Conservation (phyloP, 108 stramenopile species). For the Mediolabrus comicus region DNA sequence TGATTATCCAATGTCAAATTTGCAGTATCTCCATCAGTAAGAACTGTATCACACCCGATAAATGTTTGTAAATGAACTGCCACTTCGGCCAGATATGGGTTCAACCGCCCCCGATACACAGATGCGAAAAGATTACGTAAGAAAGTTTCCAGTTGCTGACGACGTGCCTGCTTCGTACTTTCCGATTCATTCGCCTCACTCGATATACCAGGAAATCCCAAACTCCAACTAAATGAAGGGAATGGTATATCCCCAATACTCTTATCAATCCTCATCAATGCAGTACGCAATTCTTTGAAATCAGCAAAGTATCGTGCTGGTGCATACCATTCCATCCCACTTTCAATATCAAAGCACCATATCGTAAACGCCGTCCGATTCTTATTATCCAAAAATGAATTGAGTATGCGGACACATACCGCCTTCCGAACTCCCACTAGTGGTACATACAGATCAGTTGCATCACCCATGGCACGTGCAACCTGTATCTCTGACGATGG, state of each 20-base stretch:
- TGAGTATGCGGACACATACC: conserved; percentile 73
- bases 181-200: conserved; percentile 42
- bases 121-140: conserved; percentile 54
- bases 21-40: conserved; percentile 10
- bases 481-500: conserved; percentile 2
- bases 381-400: conserved; percentile 61
- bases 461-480: background rate
- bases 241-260: conserved; percentile 58
- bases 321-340: conserved; percentile 82
- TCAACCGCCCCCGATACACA: conserved; percentile 59
- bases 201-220: conserved; percentile 10
- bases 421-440: conserved; percentile 76
- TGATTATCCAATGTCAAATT: conserved; percentile 30
- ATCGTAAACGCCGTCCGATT: conserved; percentile 76
- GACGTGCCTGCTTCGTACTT: conserved; percentile 41
- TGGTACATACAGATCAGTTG: conserved; percentile 56
- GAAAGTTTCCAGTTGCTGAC: conserved; percentile 68
- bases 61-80: conserved; percentile 85
- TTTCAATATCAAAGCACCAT: conserved; percentile 81
- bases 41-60: conserved; percentile 62
- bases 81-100: conserved; percentile 66
- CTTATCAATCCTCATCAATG: conserved; percentile 41
- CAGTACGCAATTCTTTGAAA: conserved; percentile 70
- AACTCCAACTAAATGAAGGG: conserved; percentile 45
- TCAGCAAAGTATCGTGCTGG: conserved; percentile 78